Evolutionary conservation across 768 basidiomycete genomes (phyloP).

Genomic region (Tylopilus sp.): DNA sequence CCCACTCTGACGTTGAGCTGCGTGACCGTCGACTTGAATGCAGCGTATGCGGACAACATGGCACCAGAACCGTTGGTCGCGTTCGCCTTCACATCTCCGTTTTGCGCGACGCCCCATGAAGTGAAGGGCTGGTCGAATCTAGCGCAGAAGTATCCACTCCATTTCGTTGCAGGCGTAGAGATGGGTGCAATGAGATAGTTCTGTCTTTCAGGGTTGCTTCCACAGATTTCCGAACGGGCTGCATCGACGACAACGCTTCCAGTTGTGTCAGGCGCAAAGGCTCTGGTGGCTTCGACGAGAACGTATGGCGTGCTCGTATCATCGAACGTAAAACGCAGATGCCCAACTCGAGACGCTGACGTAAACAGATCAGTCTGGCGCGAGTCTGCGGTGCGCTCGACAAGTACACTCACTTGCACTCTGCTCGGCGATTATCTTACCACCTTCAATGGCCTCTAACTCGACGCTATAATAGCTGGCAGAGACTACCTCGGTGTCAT

Average conservation of each 20-base stretch:
- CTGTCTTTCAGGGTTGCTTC: slow-evolving; percentile 65
- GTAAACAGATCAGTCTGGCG: not conserved
- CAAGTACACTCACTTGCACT: slow-evolving; percentile 51
- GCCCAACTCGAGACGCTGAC: slow-evolving; percentile 70
- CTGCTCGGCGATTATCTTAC: slow-evolving; percentile 53
- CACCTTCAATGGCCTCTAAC: slow-evolving; percentile 50
- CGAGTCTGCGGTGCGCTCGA: slow-evolving; percentile 14
- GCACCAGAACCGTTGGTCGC: slow-evolving; percentile 37
- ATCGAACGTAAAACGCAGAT: slow-evolving; percentile 66
- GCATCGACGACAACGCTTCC: slow-evolving; percentile 50
- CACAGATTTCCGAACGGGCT: slow-evolving; percentile 48
- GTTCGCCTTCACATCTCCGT: slow-evolving; percentile 35
- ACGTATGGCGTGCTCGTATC: slow-evolving; percentile 48
- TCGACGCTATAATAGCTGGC: slow-evolving; percentile 56
- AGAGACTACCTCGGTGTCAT: slow-evolving; percentile 51
- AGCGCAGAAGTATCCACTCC: slow-evolving; percentile 53
- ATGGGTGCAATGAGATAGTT: slow-evolving; percentile 65
- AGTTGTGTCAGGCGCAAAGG: slow-evolving; percentile 55
- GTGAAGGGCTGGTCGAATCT: slow-evolving; percentile 48
- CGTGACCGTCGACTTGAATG: slow-evolving; percentile 34
- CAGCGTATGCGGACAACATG: slow-evolving; percentile 49
- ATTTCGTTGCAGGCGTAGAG: slow-evolving; percentile 37
- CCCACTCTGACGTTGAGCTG: slow-evolving; percentile 57
- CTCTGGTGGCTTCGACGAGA: slow-evolving; percentile 65
- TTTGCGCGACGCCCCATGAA: slow-evolving; percentile 49